Base-by-base conservation (phyloP, 2,329 filamentous ascomycete genomes). In the Calonectria pteridis region DNA sequence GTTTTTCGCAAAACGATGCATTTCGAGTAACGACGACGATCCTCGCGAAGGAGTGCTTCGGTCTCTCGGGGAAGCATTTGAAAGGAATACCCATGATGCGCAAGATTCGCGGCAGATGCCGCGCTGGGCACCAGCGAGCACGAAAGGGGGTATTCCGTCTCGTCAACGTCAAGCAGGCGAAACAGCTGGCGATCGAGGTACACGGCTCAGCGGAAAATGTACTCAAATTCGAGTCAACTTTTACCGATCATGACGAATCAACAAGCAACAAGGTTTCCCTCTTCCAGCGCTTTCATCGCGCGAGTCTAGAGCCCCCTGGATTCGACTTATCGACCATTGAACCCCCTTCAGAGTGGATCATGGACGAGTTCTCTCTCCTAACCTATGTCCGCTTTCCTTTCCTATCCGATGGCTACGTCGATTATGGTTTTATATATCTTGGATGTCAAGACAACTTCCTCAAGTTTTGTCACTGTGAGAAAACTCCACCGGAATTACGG, bases 301-400 rank as follows among this genome's bases (percentile, higher is more conserved):
- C 74, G 2, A 58, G 77, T 3, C 67, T 81, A 23, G 78, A 79
- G 2, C 73, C 80, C 20, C 77, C 68, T 4, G 77, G 75, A n/a
- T 75, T 75, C 49, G 75, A 81, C 33, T 62, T 82, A 46, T 80
- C 76, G 10, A 31, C 16, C 11, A 7, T 20, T 75, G 70, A 37
- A 66, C 75, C 11, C 75, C 74, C 6, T 58, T 67, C 31, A 77
- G 75, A 18, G 16, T 53, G 75, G 70, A 73, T 69, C 23, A 73
- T 74, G 46, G 79, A 82, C 50, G 68, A 75, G 33, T 82, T 78
- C 69, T 75, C 73, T 28, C 76, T 80, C 37, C 77, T 80, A 73
- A 78, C 80, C 10, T 77, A 75, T 10, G 76, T 82, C n/a, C 77
- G 76, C 33, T 76, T 81, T 50, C 80, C 80, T n/a, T 78, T 58